Evolutionary conservation across 164 flowering plant species (phyloP).

Genomic region (Platanus orientalis): DNA sequence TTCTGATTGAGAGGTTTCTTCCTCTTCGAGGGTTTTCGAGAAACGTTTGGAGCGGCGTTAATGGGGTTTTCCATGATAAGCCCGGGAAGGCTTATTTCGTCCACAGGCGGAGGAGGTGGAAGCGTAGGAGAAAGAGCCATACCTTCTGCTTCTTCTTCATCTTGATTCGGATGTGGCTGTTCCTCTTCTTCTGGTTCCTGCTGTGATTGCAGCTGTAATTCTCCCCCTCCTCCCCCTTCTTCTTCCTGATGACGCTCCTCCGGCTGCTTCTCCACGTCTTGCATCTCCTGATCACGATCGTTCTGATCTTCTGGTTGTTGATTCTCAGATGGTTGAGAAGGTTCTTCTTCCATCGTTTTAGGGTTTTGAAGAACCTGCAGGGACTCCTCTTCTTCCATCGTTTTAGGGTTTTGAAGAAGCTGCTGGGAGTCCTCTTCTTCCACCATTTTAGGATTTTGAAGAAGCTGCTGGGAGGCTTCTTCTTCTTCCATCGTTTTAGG

Average conservation of each 20-base stretch:
- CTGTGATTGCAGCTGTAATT: neutral
- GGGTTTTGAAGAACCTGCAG: neutral
- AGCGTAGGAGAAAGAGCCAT: slow-evolving; percentile 16
- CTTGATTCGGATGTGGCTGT: slow-evolving; percentile 4
- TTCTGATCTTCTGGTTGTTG: neutral
- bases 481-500: neutral
- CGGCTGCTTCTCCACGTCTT: neutral
- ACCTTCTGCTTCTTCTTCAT: slow-evolving; percentile 19
- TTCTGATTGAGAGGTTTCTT: slow-evolving; percentile 22
- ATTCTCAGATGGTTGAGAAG: slow-evolving; percentile 11
- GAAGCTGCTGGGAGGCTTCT: neutral
- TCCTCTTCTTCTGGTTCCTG: neutral
- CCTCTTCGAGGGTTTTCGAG: slow-evolving; percentile 31
- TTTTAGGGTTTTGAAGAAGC: neutral
- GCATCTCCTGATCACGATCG: slow-evolving; percentile 3
- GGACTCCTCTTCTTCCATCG: slow-evolving; percentile 4
- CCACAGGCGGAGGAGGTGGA: slow-evolving; percentile 5
- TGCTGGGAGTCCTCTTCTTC: neutral
- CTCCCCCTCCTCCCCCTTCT: no score
- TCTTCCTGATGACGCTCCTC: no score
- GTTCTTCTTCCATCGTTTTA: slow-evolving; percentile 2
- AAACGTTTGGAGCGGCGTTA: slow-evolving; percentile 3
- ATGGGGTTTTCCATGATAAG: slow-evolving; percentile 11
- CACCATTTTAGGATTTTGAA: slow-evolving; percentile 2
- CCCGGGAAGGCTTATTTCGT: slow-evolving; percentile 1